Base-by-base conservation (phyloP, 2,329 filamentous ascomycete genomes). In the Xylaria sp. region DNA sequence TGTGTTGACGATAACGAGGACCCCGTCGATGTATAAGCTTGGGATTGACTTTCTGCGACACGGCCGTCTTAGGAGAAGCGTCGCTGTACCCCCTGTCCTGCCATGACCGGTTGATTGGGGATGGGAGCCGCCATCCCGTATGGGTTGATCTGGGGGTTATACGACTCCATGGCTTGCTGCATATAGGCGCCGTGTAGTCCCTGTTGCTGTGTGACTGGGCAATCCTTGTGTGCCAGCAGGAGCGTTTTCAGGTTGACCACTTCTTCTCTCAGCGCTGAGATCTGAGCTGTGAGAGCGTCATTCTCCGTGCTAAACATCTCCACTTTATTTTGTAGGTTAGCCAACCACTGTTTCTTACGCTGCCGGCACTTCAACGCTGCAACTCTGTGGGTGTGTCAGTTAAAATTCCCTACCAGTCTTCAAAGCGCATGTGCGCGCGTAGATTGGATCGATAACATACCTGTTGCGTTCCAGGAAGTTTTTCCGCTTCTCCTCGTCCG, bases 271-370 rank as follows among this genome's bases (percentile, higher is more conserved):
- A 98, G 80, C 68, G 91, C 87, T 1, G 90, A 90, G 60, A 98
- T 93, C 65, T 95, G 94, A 3, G 88, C 84, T 17, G 89, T 91
- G 33, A 99, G 83, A 1, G 87, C 87, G 72, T 99, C 95, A 66
- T 98, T 98, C 77, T 99, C 95, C 0, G 85, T 89, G 65, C 90
- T 93, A 73, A 93, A 98, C 68, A 96, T 84, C 76, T 99, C 95
- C 15, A 98, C 94, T 77, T 98, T 98, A 58, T 87, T 87, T 76
- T 99, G 95, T 1, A 99, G 84, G 69, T 97, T 98, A 31, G 91
- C 91, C 60, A 98, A 85, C 95, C 95, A 99, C 75, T 98, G 95
- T 84, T 99, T 99, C 84, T 99, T 99, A 19, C 95, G 87, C 77
- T 99, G 95, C 63, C 95, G 90, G 77, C 95, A 99, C 75, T 99